Evolutionary conservation across 2,329 filamentous ascomycete genomes (phyloP).

Genomic region (Torrubiella hemipterigena): DNA sequence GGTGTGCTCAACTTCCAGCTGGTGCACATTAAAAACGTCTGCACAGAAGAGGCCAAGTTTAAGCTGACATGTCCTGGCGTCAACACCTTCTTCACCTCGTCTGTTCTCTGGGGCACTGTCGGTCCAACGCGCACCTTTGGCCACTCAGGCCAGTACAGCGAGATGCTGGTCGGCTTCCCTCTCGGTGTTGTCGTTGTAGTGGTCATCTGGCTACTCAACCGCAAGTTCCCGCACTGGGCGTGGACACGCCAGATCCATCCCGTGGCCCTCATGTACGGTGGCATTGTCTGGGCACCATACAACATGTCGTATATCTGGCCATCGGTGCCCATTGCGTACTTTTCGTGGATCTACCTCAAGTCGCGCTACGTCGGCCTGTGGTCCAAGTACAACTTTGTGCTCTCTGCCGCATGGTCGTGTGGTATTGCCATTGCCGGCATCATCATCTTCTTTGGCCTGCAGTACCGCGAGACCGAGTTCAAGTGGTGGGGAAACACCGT

Average conservation of each 20-base stretch:
- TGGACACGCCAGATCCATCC: conserved; percentile 33
- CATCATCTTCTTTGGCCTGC: conserved; percentile 40
- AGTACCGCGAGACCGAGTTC: conserved; percentile 28
- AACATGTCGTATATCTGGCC: conserved; percentile 40
- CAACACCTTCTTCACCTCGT: conserved; percentile 45
- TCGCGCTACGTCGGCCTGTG: conserved; percentile 35
- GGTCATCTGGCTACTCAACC: conserved; percentile 25
- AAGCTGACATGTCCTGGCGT: conserved; percentile 39
- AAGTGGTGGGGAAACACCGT: conserved; percentile 38
- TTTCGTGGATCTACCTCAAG: conserved; percentile 40
- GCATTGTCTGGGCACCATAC: conserved; percentile 34
- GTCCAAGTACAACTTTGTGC: conserved; percentile 44
- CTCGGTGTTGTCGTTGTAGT: conserved; percentile 33
- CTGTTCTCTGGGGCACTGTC: conserved; percentile 42
- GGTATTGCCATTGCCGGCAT: conserved; percentile 38
- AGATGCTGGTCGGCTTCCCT: conserved; percentile 36
- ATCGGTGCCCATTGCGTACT: conserved; percentile 37
- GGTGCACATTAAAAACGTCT: conserved; percentile 34
- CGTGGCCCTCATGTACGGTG: conserved; percentile 34
- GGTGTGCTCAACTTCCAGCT: conserved; percentile 38
- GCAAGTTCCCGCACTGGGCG: conserved; percentile 26
- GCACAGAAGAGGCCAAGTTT: conserved; percentile 32
- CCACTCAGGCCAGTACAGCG: conserved; percentile 31
- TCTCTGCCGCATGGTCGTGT: conserved; percentile 37
- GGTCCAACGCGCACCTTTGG: conserved; percentile 39